phyloP scores from a whole-genome alignment of 176 grass and related monocot species.

The Oryza rufipogon region DNA sequence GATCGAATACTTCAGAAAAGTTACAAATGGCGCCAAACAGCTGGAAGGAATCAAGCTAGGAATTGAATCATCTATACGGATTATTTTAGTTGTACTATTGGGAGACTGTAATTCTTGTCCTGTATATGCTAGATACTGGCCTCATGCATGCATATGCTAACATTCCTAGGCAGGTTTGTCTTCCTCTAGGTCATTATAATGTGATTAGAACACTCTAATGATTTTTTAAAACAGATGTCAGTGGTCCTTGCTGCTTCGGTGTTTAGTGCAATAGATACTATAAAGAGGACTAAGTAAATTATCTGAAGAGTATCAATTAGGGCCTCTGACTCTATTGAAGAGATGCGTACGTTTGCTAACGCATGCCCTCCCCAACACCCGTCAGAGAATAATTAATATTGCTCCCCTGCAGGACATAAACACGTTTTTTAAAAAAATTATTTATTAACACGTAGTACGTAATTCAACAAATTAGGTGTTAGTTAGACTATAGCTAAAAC shows the following conservation, averaged over 20 bases:
- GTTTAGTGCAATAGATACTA: conserved; percentile 47
- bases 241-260: conserved; percentile 41
- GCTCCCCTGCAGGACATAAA: conserved; percentile 21
- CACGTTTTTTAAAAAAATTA: neutral
- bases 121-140: conserved; percentile 15
- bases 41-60: conserved; percentile 4
- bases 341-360: conserved; percentile 39
- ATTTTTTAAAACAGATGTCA: conserved; percentile 46
- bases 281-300: conserved; percentile 44
- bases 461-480: conserved; percentile 7
- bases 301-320: conserved; percentile 41
- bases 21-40: neutral
- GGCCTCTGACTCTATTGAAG: conserved; percentile 27
- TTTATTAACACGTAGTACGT: neutral
- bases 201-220: conserved; percentile 55
- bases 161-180: conserved; percentile 49
- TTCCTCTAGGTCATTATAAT: conserved; percentile 41
- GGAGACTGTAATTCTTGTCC: conserved; percentile 33
- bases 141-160: conserved; percentile 32
- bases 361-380: conserved; percentile 41
- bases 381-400: conserved; percentile 45
- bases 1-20: neutral
- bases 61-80: conserved; percentile 14
- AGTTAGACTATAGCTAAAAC: neutral
- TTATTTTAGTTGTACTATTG: conserved; percentile 31